phyloP scores from a whole-genome alignment of 208 protist species.

The Leishmania tarentolae region DNA sequence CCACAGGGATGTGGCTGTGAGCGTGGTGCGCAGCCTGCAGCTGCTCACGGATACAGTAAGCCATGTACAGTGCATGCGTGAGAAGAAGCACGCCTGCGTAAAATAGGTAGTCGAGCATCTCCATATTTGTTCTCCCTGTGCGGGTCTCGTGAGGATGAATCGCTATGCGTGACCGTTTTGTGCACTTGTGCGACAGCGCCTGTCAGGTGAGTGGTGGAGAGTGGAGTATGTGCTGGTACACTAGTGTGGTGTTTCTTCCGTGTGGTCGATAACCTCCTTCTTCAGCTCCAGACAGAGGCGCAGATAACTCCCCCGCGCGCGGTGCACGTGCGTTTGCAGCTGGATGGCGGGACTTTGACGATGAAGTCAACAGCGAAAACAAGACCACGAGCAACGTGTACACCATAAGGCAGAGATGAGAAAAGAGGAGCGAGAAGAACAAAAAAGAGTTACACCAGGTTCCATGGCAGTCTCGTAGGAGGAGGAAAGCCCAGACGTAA shows the following conservation, averaged over 20 bases:
- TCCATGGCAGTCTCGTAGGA: neutral
- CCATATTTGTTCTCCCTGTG: constrained; percentile 2
- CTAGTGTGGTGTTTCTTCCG: neutral
- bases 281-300: neutral
- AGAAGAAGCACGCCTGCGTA: constrained; percentile 64
- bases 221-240: neutral
- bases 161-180: neutral
- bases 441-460: neutral
- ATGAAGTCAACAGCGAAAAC: neutral
- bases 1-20: constrained; percentile 12
- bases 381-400: neutral
- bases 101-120: constrained; percentile 33
- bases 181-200: neutral
- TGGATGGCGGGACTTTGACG: neutral
- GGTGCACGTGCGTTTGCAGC: neutral
- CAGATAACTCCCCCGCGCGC: neutral
- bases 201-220: neutral
- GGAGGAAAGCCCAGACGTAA: neutral
- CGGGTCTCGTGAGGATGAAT: neutral
- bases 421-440: neutral
- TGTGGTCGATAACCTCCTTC: neutral
- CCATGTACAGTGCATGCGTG: constrained; percentile 67
- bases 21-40: constrained; percentile 69
- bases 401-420: constrained; percentile 6
- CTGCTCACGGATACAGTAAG: constrained; percentile 59